Evolutionary conservation across 2,329 filamentous ascomycete species (phyloP).

Genomic region (Dactylellina haptotyla): DNA sequence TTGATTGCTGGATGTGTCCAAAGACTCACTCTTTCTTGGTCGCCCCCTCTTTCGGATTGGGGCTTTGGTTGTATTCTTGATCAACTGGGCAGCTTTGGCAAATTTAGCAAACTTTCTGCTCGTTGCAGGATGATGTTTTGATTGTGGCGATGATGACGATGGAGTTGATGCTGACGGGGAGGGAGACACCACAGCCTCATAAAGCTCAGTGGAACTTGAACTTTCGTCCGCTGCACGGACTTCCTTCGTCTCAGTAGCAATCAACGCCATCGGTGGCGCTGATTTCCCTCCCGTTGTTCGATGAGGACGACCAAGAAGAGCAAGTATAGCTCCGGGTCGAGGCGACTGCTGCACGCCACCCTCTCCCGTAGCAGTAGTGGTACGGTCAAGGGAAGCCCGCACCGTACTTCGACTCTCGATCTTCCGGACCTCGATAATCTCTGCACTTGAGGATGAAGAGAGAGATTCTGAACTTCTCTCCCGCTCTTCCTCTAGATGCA

Average conservation of each 20-base stretch:
- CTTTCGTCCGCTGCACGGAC: background rate
- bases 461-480: background rate
- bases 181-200: background rate
- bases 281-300: constrained; percentile 2
- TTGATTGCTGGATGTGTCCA: background rate
- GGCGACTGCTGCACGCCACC: background rate
- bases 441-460: background rate
- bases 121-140: background rate
- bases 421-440: background rate
- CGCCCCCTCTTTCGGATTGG: background rate
- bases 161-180: background rate
- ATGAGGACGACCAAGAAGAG: background rate
- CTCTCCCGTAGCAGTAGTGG: background rate
- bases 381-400: background rate
- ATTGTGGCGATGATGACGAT: background rate
- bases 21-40: background rate
- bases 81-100: background rate
- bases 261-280: background rate
- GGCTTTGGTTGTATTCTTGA: background rate
- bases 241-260: background rate
- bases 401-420: background rate
- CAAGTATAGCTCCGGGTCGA: background rate
- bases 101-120: background rate
- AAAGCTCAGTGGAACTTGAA: background rate
- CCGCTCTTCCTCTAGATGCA: background rate